These are phyloP conservation scores for Beauveria sp. DNA, from an alignment of 2,329 filamentous ascomycete species.

Conservation along the genomic window DNA sequence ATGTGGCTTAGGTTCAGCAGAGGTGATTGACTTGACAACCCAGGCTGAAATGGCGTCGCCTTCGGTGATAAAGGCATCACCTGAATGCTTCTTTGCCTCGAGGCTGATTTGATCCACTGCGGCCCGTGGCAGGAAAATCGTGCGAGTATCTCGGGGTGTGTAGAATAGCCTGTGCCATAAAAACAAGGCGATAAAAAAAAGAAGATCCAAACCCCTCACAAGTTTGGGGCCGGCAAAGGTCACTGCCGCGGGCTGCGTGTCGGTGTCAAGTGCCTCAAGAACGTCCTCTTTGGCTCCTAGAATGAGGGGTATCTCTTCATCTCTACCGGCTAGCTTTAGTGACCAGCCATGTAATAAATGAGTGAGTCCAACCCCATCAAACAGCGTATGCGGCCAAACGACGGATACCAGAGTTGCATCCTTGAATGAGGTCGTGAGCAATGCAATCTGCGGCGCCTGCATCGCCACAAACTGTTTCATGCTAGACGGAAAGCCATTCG, in stretches of 20 bases:
- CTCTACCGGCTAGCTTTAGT: conserved; percentile 32
- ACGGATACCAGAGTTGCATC: conserved; percentile 40
- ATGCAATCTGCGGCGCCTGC: not conserved
- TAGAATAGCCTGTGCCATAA: conserved; percentile 8
- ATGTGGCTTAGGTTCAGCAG: conserved; percentile 11
- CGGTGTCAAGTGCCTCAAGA: not conserved
- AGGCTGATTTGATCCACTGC: not conserved
- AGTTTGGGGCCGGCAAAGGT: not conserved
- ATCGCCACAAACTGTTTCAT: not conserved
- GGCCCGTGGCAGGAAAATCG: not conserved
- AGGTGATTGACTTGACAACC: conserved; percentile 19
- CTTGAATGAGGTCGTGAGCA: conserved; percentile 32
- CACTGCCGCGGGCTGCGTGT: not conserved
- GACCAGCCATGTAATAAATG: conserved; percentile 37
- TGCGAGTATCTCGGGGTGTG: not conserved
- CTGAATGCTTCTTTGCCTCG: conserved; percentile 19
- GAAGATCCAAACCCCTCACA: not conserved
- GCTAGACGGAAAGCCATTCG: not conserved
- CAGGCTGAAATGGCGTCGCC: conserved; percentile 36
- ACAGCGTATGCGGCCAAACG: conserved; percentile 36
- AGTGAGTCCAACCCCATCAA: conserved; percentile 35
- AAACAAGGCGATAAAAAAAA: not conserved
- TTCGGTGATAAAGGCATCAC: conserved; percentile 32
- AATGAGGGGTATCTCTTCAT: conserved; percentile 30
- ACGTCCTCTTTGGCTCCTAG: conserved; percentile 4